These are phyloP conservation scores for Cetradonia linearis DNA, from an alignment of 495 filamentous ascomycete species.

Conservation along the genomic window DNA sequence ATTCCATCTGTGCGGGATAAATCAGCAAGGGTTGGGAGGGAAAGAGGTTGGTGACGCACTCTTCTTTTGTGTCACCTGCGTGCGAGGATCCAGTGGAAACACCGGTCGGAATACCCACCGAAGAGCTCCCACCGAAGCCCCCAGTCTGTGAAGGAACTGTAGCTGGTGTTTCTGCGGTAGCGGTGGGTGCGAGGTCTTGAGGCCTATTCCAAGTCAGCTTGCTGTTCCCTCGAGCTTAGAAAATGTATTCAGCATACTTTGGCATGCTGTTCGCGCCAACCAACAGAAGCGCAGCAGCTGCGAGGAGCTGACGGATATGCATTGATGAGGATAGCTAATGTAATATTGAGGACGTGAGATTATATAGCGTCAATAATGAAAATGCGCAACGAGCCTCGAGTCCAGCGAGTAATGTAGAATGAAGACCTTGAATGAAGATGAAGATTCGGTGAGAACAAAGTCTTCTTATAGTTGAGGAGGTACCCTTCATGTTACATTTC, in stretches of 20 bases:
- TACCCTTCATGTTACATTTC: background rate
- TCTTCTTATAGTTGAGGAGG: background rate
- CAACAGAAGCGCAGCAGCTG: background rate
- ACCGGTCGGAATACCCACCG: background rate
- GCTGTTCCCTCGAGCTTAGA: no score
- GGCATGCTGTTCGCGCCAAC: constrained; percentile 3
- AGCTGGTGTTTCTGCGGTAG: background rate
- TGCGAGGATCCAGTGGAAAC: background rate
- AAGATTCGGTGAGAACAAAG: background rate
- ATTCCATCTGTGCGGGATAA: background rate
- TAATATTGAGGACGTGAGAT: background rate
- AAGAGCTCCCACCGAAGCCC: no score
- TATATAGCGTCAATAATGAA: background rate
- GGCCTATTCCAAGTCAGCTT: background rate
- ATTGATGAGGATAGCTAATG: background rate
- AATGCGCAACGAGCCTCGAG: background rate
- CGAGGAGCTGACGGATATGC: background rate
- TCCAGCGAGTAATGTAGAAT: background rate
- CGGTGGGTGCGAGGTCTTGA: background rate
- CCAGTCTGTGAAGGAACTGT: background rate
- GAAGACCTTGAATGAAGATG: background rate
- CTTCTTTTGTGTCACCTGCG: background rate
- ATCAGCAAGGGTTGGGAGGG: background rate
- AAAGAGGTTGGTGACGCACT: background rate
- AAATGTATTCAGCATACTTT: background rate